phyloP scores from a whole-genome alignment of 495 filamentous ascomycete species.

The Neurospora sp. region DNA sequence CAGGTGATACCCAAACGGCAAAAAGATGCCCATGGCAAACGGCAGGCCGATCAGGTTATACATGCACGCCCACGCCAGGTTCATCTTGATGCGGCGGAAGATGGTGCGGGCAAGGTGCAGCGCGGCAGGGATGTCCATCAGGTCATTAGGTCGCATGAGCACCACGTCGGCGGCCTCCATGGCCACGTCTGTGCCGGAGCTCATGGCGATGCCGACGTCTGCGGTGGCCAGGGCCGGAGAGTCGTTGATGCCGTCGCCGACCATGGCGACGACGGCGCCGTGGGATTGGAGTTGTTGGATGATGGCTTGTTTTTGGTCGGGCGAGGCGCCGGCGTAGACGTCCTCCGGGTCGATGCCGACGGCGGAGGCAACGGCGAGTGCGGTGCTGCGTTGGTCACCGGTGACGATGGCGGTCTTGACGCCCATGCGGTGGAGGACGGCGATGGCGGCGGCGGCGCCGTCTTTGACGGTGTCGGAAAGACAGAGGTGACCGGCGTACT shows the following conservation, averaged over 20 bases:
- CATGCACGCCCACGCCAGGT: conserved; percentile 79
- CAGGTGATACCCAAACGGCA: conserved; percentile 77
- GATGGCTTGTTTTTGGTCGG: conserved; percentile 79
- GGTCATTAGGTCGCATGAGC: conserved; percentile 83
- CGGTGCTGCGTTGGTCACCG: conserved; percentile 77
- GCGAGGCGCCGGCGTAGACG: conserved; percentile 74
- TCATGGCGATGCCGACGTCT: conserved; percentile 84
- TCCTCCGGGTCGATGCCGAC: conserved; percentile 69
- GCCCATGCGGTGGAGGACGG: conserved; percentile 74
- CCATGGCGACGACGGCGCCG: conserved; percentile 84
- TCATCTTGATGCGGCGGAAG: conserved; percentile 87
- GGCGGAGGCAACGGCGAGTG: conserved; percentile 66
- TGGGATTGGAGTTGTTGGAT: conserved; percentile 60
- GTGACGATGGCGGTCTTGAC: conserved; percentile 87
- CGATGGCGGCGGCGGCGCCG: conserved; percentile 69
- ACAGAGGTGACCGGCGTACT: conserved; percentile 69
- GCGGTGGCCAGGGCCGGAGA: conserved; percentile 91
- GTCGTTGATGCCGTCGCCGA: conserved; percentile 98
- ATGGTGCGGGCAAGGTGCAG: conserved; percentile 75
- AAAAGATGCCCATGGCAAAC: conserved; percentile 91
- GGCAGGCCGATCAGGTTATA: conserved; percentile 92
- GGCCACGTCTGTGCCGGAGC: conserved; percentile 89
- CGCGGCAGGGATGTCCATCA: conserved; percentile 82
- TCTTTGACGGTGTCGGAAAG: conserved; percentile 87
- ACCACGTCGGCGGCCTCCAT: conserved; percentile 97